A percentile compares a stretch with the other conserved stretches of the same genome.
Evolutionary conservation across 2,329 filamentous ascomycete genomes (phyloP).

Genomic region (Xylaria sp.): DNA sequence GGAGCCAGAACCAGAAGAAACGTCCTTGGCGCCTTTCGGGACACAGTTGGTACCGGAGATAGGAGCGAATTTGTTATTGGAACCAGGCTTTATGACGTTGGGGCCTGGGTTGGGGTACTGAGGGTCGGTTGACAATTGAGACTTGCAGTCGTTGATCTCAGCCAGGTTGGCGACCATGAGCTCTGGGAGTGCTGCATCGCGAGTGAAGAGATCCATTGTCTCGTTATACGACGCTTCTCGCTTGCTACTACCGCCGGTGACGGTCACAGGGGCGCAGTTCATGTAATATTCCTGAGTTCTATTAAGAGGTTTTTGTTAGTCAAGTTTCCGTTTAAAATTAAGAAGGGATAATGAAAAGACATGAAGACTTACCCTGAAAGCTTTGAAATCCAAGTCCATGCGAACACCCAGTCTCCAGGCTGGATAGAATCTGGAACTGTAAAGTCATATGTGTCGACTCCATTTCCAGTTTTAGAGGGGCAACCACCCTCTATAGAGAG

Average conservation of each 20-base stretch:
- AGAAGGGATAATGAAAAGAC: background rate
- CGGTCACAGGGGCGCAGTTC: constrained; percentile 75
- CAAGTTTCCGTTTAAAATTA: background rate
- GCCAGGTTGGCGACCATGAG: constrained; percentile 76
- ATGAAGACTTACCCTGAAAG: constrained; percentile 19
- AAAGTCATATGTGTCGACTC: constrained; percentile 63
- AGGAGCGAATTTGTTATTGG: constrained; percentile 48
- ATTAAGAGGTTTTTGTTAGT: constrained; percentile 46
- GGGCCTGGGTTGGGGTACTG: constrained; percentile 71
- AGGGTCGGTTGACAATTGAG: constrained; percentile 62
- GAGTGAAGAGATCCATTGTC: constrained; percentile 54
- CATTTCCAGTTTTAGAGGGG: constrained; percentile 58
- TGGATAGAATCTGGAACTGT: constrained; percentile 68
- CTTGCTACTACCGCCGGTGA: constrained; percentile 54
- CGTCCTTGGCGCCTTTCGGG: constrained; percentile 46
- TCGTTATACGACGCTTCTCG: constrained; percentile 37
- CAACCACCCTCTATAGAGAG: constrained; percentile 76
- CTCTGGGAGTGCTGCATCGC: constrained; percentile 63
- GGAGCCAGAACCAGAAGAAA: constrained; percentile 23
- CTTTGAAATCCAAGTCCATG: constrained; percentile 81
- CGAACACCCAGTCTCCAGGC: constrained; percentile 72
- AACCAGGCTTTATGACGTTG: constrained; percentile 56
- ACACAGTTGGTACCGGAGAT: constrained; percentile 43
- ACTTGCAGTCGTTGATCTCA: constrained; percentile 62
- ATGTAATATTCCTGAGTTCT: constrained; percentile 75